Evolutionary conservation across 192 early-diverging fungal genomes (phyloP).

Genomic region (Gaertneriomyces semiglobifer): DNA sequence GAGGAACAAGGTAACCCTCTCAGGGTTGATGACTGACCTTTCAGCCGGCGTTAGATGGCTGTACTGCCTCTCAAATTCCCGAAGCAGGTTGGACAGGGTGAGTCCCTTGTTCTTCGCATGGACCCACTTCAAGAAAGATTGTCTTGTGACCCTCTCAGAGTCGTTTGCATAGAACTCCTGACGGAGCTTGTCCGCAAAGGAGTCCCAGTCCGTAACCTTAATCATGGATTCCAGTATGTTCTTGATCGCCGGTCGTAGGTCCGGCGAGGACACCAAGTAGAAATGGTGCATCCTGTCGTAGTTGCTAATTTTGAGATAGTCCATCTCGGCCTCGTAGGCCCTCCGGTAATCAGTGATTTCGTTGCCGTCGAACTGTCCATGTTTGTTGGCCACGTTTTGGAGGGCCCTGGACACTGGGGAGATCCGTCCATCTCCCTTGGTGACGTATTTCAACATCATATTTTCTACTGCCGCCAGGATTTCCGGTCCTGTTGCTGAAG

Average conservation of each 20-base stretch:
- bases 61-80: not conserved
- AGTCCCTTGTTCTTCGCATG: not conserved
- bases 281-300: not conserved
- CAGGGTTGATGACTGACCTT: not conserved
- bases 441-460: too few relatives aligned
- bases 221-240: not conserved
- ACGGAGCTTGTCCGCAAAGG: not conserved
- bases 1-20: not conserved
- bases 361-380: not conserved
- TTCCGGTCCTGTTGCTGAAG: too few relatives aligned
- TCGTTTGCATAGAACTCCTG: not conserved
- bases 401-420: too few relatives aligned
- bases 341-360: not conserved
- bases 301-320: not conserved
- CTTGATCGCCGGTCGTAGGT: not conserved
- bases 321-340: not conserved
- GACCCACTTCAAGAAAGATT: not conserved
- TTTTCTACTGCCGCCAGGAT: too few relatives aligned
- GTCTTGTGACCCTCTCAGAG: not conserved
- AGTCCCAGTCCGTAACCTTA: not conserved
- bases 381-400: not conserved
- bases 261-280: not conserved
- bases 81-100: not conserved
- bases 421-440: too few relatives aligned
- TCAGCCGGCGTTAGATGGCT: not conserved